A percentile compares a stretch with the other conserved stretches of the same genome.
These are phyloP conservation scores for Vigna reflexopilosa DNA, from an alignment of 306 rosid species.

Conservation along the genomic window DNA sequence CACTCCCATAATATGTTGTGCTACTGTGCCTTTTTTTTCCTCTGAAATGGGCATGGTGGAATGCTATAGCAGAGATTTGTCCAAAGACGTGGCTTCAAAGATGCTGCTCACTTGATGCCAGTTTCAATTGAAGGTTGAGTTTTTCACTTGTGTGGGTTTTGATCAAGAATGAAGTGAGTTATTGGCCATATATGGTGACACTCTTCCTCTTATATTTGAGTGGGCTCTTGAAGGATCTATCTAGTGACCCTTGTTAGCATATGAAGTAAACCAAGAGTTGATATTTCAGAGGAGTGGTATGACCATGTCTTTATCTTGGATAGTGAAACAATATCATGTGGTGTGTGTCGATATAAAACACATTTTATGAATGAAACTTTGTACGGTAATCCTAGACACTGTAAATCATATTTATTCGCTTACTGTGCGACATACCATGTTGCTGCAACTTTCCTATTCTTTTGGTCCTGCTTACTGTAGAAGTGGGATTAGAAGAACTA, in stretches of 20 bases:
- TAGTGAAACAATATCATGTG: background rate
- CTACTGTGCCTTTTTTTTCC: constrained; percentile 8
- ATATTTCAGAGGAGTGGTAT: constrained; percentile 15
- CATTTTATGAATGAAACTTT: background rate
- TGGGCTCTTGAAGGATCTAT: constrained; percentile 21
- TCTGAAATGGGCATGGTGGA: background rate
- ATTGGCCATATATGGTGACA: background rate
- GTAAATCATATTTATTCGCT: constrained; percentile 19
- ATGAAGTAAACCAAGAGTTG: constrained; percentile 15
- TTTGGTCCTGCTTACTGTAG: background rate
- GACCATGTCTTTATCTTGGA: constrained; percentile 2
- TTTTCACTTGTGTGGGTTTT: constrained; percentile 20
- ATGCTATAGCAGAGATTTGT: constrained; percentile 5
- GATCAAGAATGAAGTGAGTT: constrained; percentile 19
- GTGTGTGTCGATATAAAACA: background rate
- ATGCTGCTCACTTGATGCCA: background rate
- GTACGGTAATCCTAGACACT: background rate
- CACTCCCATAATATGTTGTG: too few relatives aligned
- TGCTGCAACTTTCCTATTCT: background rate
- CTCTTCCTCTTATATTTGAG: constrained; percentile 3
- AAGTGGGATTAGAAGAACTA: too few relatives aligned
- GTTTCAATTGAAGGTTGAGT: constrained; percentile 1
- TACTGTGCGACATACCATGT: background rate
- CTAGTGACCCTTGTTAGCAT: constrained; percentile 3
- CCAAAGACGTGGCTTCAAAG: constrained; percentile 7